Evolutionary conservation across 768 basidiomycete genomes (phyloP).

Genomic region (Pleurotus ostreatus): DNA sequence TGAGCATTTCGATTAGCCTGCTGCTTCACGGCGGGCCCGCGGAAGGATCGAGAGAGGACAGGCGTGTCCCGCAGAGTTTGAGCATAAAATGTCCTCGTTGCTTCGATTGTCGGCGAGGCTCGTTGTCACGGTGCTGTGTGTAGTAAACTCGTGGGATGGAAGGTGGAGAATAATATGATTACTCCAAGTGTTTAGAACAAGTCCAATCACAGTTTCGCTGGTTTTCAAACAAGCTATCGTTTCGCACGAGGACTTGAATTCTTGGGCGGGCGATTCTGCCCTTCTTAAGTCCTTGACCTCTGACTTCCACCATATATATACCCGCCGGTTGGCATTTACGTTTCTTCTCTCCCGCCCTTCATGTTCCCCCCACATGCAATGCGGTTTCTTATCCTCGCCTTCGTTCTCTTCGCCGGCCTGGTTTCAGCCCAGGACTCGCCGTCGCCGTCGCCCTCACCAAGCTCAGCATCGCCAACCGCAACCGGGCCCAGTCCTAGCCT

Average conservation of each 20-base stretch:
- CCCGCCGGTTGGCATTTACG: constrained; percentile 13
- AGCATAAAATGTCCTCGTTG: constrained; percentile 5
- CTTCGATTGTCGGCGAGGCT: constrained; percentile 11
- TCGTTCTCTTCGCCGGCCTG: constrained; percentile 11
- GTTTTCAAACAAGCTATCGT: constrained; percentile 2
- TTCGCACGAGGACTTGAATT: constrained; percentile 9
- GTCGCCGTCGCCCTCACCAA: constrained; percentile 16
- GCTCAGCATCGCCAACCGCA: constrained; percentile 20
- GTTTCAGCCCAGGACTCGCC: constrained; percentile 34
- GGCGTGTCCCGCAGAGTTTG: neutral
- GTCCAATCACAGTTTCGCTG: neutral
- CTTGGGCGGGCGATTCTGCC: constrained; percentile 8
- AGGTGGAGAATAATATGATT: constrained; percentile 16
- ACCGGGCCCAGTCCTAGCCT: constrained; percentile 25
- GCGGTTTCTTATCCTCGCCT: constrained; percentile 11
- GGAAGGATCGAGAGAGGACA: neutral
- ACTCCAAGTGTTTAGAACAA: neutral
- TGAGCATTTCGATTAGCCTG: constrained; percentile 44
- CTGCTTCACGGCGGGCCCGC: neutral
- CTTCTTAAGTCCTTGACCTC: constrained; percentile 9
- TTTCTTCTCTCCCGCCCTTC: constrained; percentile 17
- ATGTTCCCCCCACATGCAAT: constrained; percentile 3
- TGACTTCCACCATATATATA: constrained; percentile 12
- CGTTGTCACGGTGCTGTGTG: too few relatives aligned
- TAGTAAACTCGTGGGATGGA: neutral